Evolutionary conservation across 2,329 filamentous ascomycete genomes (phyloP).

Genomic region (Ophiocordyceps camponoti-floridani): DNA sequence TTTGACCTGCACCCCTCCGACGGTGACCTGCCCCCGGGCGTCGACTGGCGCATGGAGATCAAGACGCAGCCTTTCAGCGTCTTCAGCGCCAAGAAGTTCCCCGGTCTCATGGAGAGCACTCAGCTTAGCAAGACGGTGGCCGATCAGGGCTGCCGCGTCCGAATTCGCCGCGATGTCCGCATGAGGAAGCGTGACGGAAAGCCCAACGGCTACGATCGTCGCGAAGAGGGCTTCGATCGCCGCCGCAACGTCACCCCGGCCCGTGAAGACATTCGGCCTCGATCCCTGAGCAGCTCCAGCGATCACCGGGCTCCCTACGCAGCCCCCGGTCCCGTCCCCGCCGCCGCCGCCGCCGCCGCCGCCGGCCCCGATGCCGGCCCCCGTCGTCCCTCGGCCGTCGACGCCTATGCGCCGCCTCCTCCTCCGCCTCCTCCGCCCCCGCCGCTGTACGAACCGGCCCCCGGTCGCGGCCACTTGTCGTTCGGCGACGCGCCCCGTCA

Average conservation of each 20-base stretch:
- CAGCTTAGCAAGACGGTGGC: conserved; percentile 76
- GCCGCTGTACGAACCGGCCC: conserved; percentile 14
- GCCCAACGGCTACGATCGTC: conserved; percentile 33
- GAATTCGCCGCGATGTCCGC: conserved; percentile 83
- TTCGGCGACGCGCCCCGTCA: conserved; percentile 12
- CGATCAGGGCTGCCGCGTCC: conserved; percentile 90
- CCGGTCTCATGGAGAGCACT: conserved; percentile 80
- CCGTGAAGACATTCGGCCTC: conserved; percentile 23
- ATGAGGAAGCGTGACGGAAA: conserved; percentile 76
- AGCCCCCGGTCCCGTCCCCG: conserved; percentile 23
- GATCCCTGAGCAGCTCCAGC: conserved; percentile 43
- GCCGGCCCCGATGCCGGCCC: neutral
- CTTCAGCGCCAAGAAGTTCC: conserved; percentile 96
- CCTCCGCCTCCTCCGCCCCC: conserved; percentile 15
- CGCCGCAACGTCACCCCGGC: conserved; percentile 18
- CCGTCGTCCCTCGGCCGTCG: neutral
- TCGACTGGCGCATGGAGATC: conserved; percentile 78
- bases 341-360: conserved; percentile 21
- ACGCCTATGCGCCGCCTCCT: neutral
- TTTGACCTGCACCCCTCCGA: conserved; percentile 37
- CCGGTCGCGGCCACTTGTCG: conserved; percentile 12
- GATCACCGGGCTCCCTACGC: conserved; percentile 25
- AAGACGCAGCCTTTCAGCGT: conserved; percentile 78
- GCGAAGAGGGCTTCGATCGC: conserved; percentile 43
- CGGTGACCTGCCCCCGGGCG: conserved; percentile 29